phyloP scores from a whole-genome alignment of 495 filamentous ascomycete genomes.

The Penicillium diatomitis region DNA sequence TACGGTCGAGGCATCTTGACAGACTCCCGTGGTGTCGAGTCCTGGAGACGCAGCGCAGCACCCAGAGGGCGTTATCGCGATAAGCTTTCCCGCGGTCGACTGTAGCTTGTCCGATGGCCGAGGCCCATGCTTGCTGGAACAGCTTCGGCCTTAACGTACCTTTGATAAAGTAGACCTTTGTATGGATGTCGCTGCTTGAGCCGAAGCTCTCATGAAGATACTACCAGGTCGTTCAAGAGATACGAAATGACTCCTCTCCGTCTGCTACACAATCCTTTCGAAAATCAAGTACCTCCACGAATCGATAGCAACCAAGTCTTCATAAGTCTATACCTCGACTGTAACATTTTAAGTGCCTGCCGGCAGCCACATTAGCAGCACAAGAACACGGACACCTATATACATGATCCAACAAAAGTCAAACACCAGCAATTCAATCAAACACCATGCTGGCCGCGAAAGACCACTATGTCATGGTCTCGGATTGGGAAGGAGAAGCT shows the following conservation, averaged over 20 bases:
- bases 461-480: background rate
- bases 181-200: too few relatives aligned
- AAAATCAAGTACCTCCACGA: background rate
- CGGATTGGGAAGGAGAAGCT: slow-evolving; percentile 7
- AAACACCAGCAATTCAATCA: background rate
- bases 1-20: too few relatives aligned
- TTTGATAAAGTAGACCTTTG: too few relatives aligned
- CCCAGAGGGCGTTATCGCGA: background rate
- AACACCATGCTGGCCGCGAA: slow-evolving; percentile 4
- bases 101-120: background rate
- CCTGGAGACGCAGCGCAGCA: too few relatives aligned
- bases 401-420: slow-evolving; percentile 2
- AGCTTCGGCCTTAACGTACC: too few relatives aligned
- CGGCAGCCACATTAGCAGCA: background rate
- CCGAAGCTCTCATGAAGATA: too few relatives aligned
- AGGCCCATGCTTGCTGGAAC: background rate
- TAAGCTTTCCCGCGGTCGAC: background rate
- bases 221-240: too few relatives aligned
- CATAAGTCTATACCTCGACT: background rate
- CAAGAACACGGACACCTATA: background rate
- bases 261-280: too few relatives aligned
- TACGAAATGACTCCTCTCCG: too few relatives aligned
- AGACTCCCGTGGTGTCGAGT: too few relatives aligned
- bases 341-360: background rate
- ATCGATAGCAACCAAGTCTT: background rate